These are phyloP conservation scores for Escovopsis weberi DNA, from an alignment of 2,329 filamentous ascomycete species.

Conservation along the genomic window DNA sequence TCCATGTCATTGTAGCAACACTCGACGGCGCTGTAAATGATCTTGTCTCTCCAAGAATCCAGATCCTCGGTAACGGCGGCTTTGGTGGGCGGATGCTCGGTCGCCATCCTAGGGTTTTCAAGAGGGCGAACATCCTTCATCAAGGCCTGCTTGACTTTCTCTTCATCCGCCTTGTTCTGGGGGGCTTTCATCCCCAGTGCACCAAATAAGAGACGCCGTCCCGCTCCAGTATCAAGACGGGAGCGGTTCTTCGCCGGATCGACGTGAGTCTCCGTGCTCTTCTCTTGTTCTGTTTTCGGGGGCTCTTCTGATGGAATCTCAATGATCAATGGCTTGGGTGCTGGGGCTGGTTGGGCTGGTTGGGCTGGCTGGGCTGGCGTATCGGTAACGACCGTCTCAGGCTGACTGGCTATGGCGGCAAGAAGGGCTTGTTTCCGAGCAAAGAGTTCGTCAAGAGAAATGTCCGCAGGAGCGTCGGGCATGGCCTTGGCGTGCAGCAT, in stretches of 20 bases:
- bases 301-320: neutral
- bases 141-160: constrained; percentile 43
- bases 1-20: constrained; percentile 57
- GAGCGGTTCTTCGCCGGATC: constrained; percentile 6
- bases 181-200: constrained; percentile 56
- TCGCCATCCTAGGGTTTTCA: constrained; percentile 20
- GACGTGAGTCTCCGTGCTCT: neutral
- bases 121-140: constrained; percentile 36
- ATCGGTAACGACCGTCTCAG: neutral
- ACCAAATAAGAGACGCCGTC: constrained; percentile 55
- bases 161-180: constrained; percentile 53
- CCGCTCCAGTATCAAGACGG: constrained; percentile 38
- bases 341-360: neutral
- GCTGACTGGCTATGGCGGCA: constrained; percentile 9
- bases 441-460: constrained; percentile 14
- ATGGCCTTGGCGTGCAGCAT: constrained; percentile 7
- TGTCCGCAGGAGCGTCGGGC: constrained; percentile 4
- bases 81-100: constrained; percentile 2
- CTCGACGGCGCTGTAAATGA: constrained; percentile 68
- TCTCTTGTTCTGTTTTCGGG: neutral
- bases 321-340: neutral
- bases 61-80: constrained; percentile 25
- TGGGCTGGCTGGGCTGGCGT: no score
- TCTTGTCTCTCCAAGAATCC: constrained; percentile 58
- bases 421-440: constrained; percentile 28